A percentile compares a stretch with the other conserved stretches of the same genome.
These are phyloP conservation scores for Citrullus amarus DNA, from an alignment of 306 rosid species.

Conservation along the genomic window DNA sequence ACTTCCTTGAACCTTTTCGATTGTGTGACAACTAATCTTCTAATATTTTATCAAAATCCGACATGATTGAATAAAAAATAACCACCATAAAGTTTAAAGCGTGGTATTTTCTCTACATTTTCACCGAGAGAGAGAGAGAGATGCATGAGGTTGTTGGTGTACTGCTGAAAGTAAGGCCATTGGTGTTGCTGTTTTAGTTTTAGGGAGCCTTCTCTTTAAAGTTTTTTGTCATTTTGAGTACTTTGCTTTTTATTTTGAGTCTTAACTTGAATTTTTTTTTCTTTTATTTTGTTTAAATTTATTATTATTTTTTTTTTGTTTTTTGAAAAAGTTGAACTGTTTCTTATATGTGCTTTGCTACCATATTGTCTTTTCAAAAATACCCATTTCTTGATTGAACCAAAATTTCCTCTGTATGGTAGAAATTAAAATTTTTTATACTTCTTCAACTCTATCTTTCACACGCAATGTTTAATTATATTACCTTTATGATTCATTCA, in stretches of 20 bases:
- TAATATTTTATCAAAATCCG: no score
- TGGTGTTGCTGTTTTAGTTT: background rate
- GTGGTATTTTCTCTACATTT: background rate
- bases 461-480: background rate
- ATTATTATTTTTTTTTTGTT: background rate
- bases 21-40: no score
- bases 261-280: background rate
- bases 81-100: no score
- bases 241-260: background rate
- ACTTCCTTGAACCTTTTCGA: no score
- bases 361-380: background rate
- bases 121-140: background rate
- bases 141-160: background rate
- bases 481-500: background rate
- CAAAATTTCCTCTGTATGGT: background rate
- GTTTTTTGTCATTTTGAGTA: background rate
- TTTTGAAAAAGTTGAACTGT: background rate
- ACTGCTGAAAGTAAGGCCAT: background rate
- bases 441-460: background rate
- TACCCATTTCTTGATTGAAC: background rate
- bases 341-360: background rate
- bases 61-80: no score
- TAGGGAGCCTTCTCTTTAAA: conserved; percentile 6
- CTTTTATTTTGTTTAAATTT: background rate
- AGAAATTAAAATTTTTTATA: background rate